Evolutionary conservation across 169 alveolate genomes (phyloP).

Genomic region (Eimeria brunetti): DNA sequence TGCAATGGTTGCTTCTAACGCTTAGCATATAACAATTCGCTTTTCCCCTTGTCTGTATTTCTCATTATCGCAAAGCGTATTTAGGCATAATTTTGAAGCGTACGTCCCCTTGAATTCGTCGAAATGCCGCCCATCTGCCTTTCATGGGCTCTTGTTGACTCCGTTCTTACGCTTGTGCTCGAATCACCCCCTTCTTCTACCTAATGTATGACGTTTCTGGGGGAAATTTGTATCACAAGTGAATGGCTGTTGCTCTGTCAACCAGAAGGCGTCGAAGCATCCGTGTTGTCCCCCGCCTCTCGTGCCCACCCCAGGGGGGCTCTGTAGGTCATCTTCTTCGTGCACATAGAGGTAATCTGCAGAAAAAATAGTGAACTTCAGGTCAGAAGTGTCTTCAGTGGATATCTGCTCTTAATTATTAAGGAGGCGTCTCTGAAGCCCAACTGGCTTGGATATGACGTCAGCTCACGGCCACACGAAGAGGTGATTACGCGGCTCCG

Average conservation of each 20-base stretch:
- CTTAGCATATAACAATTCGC: background rate
- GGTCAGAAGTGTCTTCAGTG: background rate
- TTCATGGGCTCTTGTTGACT: background rate
- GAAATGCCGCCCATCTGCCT: background rate
- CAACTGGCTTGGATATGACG: background rate
- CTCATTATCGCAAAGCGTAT: background rate
- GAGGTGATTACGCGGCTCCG: background rate
- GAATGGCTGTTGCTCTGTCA: background rate
- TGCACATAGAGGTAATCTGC: background rate
- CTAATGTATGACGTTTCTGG: background rate
- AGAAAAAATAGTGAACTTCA: background rate
- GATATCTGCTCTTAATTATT: background rate
- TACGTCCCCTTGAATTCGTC: background rate
- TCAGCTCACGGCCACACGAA: background rate
- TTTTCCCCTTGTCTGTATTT: background rate
- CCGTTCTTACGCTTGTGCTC: background rate
- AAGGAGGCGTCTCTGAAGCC: background rate
- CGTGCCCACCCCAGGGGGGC: background rate
- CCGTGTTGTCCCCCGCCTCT: background rate
- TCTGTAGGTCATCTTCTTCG: background rate
- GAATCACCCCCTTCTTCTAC: background rate
- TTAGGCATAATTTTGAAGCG: background rate
- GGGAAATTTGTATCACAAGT: background rate
- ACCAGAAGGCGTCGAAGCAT: background rate
- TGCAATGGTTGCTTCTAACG: background rate